These are phyloP conservation scores for Beauveria sp. DNA, from an alignment of 2,329 filamentous ascomycete species.

Conservation along the genomic window DNA sequence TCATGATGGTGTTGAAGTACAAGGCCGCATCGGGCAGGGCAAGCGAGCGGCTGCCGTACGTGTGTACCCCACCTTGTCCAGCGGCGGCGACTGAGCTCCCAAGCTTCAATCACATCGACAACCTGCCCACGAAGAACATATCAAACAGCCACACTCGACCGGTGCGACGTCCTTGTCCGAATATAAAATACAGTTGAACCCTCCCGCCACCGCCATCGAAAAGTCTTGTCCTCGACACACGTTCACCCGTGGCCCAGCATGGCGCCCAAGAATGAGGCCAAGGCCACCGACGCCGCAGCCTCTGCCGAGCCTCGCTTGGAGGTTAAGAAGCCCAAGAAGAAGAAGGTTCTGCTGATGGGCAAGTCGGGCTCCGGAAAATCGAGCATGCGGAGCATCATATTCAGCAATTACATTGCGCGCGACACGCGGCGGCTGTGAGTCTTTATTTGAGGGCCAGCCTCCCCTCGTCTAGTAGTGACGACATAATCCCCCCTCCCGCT, in stretches of 20 bases:
- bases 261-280: constrained; percentile 27
- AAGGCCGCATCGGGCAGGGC: too few species aligned
- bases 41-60: too few species aligned
- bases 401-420: constrained; percentile 96
- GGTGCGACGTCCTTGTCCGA: too few species aligned
- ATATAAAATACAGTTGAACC: too few species aligned
- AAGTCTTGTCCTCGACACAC: background rate
- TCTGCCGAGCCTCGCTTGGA: constrained; percentile 36
- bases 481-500: too few species aligned
- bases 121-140: too few species aligned
- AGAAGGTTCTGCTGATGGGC: constrained; percentile 84
- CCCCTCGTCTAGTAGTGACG: background rate
- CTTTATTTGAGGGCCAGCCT: too few species aligned
- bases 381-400: constrained; percentile 97
- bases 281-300: constrained; percentile 21
- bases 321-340: constrained; percentile 68
- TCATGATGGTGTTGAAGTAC: too few species aligned
- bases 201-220: background rate
- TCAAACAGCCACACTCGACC: too few species aligned
- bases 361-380: constrained; percentile 97
- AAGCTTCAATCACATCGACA: too few species aligned
- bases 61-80: too few species aligned
- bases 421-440: constrained; percentile 76
- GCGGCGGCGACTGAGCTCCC: too few species aligned
- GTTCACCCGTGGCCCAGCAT: constrained; percentile 15